Evolutionary conservation across 768 basidiomycete genomes (phyloP), one percentile per base, ranked within the genome.

Genomic region (Hygrocybe punicea): DNA sequence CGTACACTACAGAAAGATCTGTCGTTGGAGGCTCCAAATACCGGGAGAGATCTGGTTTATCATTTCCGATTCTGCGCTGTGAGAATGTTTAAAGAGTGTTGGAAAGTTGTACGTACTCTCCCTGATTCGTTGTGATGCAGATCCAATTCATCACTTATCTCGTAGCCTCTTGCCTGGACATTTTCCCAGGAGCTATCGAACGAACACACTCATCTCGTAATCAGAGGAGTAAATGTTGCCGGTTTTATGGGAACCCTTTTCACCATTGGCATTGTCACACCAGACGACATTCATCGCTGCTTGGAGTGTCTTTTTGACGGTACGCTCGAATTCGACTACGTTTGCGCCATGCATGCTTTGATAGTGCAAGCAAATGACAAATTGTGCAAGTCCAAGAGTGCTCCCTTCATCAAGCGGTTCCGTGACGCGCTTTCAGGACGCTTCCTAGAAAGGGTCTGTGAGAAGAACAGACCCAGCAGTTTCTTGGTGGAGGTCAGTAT

Each of bases 311-410:
- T 75, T 0, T n/a, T 52, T 19, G 53, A 60, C 14, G 67, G 63
- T 23, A 57, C 60, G 10, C 60, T 60, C 29, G 24, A 61, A 37
- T 62, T 70, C 36, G 62, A 70, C 17, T 65, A 66, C 14, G 46
- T 76, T 42, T 66, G 68, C 42, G 75, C 71, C 3, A 70, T 71
- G 59, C 75, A 74, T 17, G 73, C 73, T 0, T 24, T 75, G 24
- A 36, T 75, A 33, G 47, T 63, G 23, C 69, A 69, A 49, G 66
- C 70, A 48, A 69, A 72, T 48, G 63, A 69, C 47, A 67, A 65
- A 58, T 49, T 76, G 29, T 72, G 72, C 63, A 69, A 67, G 48
- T 57, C 40, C 19, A 64, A 62, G 23, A 60, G 65, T 51, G 54
- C 63, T 37, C 44, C 51, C 7, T 36, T 56, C 23, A 50, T 72